phyloP scores from a whole-genome alignment of 2,329 filamentous ascomycete genomes.

The Fusarium sp. region DNA sequence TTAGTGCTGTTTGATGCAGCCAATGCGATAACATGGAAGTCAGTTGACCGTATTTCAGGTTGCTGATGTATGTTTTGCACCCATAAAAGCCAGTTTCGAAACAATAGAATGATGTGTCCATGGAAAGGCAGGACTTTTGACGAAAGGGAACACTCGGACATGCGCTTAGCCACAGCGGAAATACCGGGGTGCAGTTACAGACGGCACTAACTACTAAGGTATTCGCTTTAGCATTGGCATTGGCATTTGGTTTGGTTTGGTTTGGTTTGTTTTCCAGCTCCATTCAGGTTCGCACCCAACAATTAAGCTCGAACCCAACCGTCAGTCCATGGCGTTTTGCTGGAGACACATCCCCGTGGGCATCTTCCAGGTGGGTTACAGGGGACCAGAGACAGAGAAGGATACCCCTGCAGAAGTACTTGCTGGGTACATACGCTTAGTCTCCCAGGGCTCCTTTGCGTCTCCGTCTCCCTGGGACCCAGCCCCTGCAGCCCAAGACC shows the following conservation, averaged over 20 bases:
- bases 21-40: slow-evolving; percentile 27
- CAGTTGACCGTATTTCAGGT: slow-evolving; percentile 29
- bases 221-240: slow-evolving; percentile 16
- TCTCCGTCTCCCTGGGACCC: slow-evolving; percentile 31
- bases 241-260: slow-evolving; percentile 16
- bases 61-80: slow-evolving; percentile 20
- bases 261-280: slow-evolving; percentile 2
- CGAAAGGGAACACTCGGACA: slow-evolving; percentile 3
- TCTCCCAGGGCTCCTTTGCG: slow-evolving; percentile 12
- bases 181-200: slow-evolving; percentile 36
- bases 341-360: slow-evolving; percentile 40
- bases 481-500: slow-evolving; percentile 18
- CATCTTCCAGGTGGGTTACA: background rate
- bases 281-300: slow-evolving; percentile 36
- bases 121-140: slow-evolving; percentile 15
- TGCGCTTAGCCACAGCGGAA: slow-evolving; percentile 41
- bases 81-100: slow-evolving; percentile 24
- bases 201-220: background rate
- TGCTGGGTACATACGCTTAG: slow-evolving; percentile 33
- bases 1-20: slow-evolving; percentile 20
- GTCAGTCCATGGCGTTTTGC: slow-evolving; percentile 42
- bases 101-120: slow-evolving; percentile 16
- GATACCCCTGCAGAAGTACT: slow-evolving; percentile 35
- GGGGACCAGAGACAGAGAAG: slow-evolving; percentile 6
- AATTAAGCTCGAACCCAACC: slow-evolving; percentile 44